These are phyloP conservation scores for Lolium rigidum DNA, from an alignment of 176 grass and related monocot genomes.

Conservation along the genomic window DNA sequence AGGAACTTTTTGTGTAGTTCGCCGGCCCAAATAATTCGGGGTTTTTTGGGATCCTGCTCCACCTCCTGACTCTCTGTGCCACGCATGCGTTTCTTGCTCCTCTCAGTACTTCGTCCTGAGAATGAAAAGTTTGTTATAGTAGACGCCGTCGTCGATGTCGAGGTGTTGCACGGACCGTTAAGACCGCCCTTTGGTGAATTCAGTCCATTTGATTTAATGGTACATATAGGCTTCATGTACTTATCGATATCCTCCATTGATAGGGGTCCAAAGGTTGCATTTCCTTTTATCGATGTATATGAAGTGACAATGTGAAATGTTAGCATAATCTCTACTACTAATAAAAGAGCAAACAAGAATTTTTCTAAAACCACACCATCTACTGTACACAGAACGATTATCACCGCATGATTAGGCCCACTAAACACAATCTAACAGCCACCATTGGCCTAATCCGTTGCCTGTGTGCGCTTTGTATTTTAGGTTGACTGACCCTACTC, in stretches of 20 bases:
- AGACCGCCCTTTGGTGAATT: neutral
- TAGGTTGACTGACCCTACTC: too few species aligned
- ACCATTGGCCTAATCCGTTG: too few species aligned
- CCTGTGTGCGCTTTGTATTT: too few species aligned
- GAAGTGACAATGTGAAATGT: neutral
- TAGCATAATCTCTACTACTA: neutral
- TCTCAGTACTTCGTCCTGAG: neutral
- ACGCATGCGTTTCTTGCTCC: neutral
- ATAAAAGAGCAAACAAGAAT: too few species aligned
- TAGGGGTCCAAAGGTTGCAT: neutral
- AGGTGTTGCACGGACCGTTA: neutral
- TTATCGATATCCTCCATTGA: neutral
- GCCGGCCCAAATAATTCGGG: neutral
- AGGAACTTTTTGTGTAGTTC: slow-evolving; percentile 11
- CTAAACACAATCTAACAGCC: too few species aligned
- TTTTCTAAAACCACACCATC: too few species aligned
- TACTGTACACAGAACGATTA: too few species aligned
- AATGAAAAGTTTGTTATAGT: neutral
- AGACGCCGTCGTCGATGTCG: neutral
- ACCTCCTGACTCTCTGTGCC: neutral
- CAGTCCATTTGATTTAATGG: neutral
- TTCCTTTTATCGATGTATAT: neutral
- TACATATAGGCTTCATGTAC: neutral
- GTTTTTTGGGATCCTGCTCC: neutral
- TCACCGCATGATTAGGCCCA: too few species aligned